phyloP scores from a whole-genome alignment of 2,329 filamentous ascomycete species.

The Ilyonectria destructans region DNA sequence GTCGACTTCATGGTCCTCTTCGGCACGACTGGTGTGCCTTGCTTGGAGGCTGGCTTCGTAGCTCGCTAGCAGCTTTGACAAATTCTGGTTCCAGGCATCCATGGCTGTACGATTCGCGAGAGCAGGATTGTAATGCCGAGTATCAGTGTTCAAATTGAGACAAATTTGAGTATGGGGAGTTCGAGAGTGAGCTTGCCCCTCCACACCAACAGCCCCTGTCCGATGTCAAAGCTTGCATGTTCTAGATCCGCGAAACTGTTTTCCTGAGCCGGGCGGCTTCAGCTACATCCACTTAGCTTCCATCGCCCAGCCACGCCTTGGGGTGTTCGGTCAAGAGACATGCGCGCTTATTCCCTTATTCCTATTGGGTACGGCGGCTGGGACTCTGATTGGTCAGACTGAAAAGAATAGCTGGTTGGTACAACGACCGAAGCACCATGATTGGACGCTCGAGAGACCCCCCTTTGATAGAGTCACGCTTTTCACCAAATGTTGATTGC shows the following conservation, averaged over 20 bases:
- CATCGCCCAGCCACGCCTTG: neutral
- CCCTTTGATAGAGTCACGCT: neutral
- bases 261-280: neutral
- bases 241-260: neutral
- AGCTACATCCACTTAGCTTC: conserved; percentile 2
- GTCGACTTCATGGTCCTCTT: neutral
- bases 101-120: neutral
- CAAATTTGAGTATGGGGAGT: neutral
- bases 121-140: neutral
- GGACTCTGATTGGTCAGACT: neutral
- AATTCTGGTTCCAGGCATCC: neutral
- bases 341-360: neutral
- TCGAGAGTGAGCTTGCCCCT: neutral
- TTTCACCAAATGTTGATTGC: conserved; percentile 1
- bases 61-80: neutral
- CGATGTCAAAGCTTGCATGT: neutral
- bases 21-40: neutral
- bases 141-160: neutral
- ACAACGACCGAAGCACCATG: neutral
- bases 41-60: neutral
- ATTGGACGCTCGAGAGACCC: neutral
- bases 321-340: neutral
- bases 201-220: neutral
- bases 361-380: neutral
- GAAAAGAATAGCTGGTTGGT: neutral